A percentile compares a stretch with the other conserved stretches of the same genome.
Conservation (phyloP, 768 basidiomycete genomes). For the Asterophora parasitica region DNA sequence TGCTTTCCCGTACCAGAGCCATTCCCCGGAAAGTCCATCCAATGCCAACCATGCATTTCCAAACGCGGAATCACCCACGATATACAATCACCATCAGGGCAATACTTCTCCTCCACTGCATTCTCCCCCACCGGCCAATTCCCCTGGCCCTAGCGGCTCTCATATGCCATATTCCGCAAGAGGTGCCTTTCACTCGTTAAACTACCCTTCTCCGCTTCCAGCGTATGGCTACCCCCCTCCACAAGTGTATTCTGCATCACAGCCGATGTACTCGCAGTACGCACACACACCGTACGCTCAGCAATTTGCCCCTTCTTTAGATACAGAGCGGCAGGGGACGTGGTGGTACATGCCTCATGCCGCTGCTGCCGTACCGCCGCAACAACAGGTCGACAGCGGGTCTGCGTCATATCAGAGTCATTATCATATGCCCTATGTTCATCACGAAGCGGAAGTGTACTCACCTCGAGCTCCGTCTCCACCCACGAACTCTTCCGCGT, state of each 20-base stretch:
- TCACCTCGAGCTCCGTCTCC: constrained; percentile 15
- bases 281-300: constrained; percentile 32
- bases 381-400: constrained; percentile 22
- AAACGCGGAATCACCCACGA: constrained; percentile 19
- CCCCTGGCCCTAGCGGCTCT: constrained; percentile 20
- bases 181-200: constrained; percentile 29
- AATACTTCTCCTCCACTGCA: constrained; percentile 21
- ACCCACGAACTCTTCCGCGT: constrained; percentile 15
- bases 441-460: constrained; percentile 20
- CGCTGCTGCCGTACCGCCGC: constrained; percentile 17
- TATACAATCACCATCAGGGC: constrained; percentile 25
- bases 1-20: constrained; percentile 34
- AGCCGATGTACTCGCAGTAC: constrained; percentile 35
- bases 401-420: constrained; percentile 26
- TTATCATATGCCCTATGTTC: constrained; percentile 26
- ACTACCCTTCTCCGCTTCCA: constrained; percentile 27
- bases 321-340: constrained; percentile 39
- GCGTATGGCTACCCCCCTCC: constrained; percentile 34
- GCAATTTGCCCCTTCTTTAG: constrained; percentile 24
- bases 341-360: constrained; percentile 49
- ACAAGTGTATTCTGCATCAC: constrained; percentile 29
- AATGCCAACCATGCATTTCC: constrained; percentile 21
- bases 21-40: constrained; percentile 28
- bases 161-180: constrained; percentile 22
- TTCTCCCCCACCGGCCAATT: constrained; percentile 20